Evolutionary conservation across 345 rosid genomes (phyloP).

Genomic region (Eucalyptus regnans): DNA sequence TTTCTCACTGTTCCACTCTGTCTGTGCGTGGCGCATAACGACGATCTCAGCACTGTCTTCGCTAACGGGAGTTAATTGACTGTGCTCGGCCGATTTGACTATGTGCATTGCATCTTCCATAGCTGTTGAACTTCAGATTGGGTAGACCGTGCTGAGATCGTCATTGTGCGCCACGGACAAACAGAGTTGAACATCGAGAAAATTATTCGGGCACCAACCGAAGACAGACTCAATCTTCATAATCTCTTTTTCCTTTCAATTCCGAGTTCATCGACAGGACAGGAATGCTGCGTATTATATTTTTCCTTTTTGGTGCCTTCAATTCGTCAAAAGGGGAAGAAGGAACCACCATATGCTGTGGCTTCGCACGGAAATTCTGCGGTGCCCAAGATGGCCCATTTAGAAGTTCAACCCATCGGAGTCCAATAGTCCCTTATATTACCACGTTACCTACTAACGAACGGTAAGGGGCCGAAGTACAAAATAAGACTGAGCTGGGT

Average conservation of each 20-base stretch:
- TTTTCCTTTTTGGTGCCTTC: too few species aligned
- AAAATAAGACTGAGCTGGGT: too few species aligned
- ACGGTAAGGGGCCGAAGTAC: too few species aligned
- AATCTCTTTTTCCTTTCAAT: background rate
- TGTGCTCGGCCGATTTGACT: background rate
- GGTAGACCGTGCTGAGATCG: background rate
- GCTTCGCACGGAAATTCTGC: background rate
- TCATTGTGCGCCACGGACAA: constrained; percentile 10
- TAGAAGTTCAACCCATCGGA: background rate
- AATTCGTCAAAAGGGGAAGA: background rate
- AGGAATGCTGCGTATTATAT: background rate
- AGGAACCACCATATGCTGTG: background rate
- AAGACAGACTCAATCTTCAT: background rate
- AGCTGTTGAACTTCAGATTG: background rate
- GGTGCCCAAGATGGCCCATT: background rate
- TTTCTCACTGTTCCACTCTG: constrained; percentile 9
- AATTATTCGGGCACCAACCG: constrained; percentile 1
- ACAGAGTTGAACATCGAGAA: constrained; percentile 13
- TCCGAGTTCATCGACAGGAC: background rate
- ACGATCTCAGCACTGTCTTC: constrained; percentile 1
- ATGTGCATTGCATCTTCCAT: background rate
- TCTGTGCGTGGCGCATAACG: constrained; percentile 10
- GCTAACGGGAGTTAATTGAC: background rate
- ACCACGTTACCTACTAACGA: background rate
- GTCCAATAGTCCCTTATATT: background rate